Evolutionary conservation across 2,329 filamentous ascomycete genomes (phyloP).

Genomic region (Beauveria sp.): DNA sequence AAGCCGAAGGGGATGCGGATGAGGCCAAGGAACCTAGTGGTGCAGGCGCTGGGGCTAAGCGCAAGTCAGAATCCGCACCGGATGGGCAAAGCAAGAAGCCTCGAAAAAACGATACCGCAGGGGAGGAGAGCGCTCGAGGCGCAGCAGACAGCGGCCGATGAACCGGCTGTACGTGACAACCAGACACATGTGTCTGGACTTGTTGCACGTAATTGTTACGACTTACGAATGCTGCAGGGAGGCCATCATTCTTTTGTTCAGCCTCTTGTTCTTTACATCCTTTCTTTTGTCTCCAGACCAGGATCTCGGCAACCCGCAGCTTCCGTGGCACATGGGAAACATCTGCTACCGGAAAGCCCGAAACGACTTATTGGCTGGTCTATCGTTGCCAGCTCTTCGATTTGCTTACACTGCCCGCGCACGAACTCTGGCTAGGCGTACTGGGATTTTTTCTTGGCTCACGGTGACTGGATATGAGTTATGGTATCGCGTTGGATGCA

Average conservation of each 20-base stretch:
- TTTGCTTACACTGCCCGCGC: neutral
- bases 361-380: neutral
- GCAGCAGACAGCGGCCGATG: conserved; percentile 29
- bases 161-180: conserved; percentile 13
- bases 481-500: neutral
- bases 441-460: neutral
- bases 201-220: conserved; percentile 2
- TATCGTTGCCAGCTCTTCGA: neutral
- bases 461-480: neutral
- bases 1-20: conserved; percentile 23
- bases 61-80: conserved; percentile 48
- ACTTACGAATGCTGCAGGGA: conserved; percentile 8
- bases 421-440: neutral
- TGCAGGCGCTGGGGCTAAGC: conserved; percentile 44
- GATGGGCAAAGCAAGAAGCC: conserved; percentile 48
- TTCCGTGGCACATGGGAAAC: neutral
- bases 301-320: neutral
- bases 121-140: conserved; percentile 31
- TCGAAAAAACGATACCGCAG: conserved; percentile 39
- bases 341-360: neutral
- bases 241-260: neutral
- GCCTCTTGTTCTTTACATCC: neutral
- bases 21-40: conserved; percentile 20
- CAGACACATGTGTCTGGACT: neutral
- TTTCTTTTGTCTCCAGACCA: neutral